phyloP scores from a whole-genome alignment of 164 flowering plant species.

The Pachysandra terminalis region DNA sequence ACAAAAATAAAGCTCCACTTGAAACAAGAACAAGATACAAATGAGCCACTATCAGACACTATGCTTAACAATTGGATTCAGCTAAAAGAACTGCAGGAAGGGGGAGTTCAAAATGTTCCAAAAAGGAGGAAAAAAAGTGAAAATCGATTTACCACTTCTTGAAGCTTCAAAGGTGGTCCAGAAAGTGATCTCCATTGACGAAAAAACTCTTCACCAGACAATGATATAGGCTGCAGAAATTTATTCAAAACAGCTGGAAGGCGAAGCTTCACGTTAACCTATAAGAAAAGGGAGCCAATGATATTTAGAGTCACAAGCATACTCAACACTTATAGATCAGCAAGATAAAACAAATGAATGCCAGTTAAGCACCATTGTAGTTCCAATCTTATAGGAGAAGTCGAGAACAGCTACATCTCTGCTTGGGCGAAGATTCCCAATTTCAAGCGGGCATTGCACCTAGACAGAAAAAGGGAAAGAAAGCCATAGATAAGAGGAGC shows the following conservation, averaged over 20 bases:
- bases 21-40: not conserved
- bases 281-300: conserved; percentile 11
- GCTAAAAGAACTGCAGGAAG: too few species aligned
- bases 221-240: conserved; percentile 80
- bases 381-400: conserved; percentile 83
- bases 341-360: not conserved
- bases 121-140: too few species aligned
- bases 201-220: conserved; percentile 90
- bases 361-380: conserved; percentile 51
- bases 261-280: conserved; percentile 93
- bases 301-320: not conserved
- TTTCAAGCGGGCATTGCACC: conserved; percentile 97
- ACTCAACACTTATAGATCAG: not conserved
- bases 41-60: not conserved
- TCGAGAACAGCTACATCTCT: conserved; percentile 97
- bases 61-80: too few species aligned
- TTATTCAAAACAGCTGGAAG: conserved; percentile 91
- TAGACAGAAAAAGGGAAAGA: conserved; percentile 19
- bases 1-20: not conserved
- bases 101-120: too few species aligned
- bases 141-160: conserved; percentile 80
- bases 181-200: conserved; percentile 98
- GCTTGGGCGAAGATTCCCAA: conserved; percentile 84
- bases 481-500: not conserved
- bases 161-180: conserved; percentile 97